phyloP scores from a whole-genome alignment of 2,329 filamentous ascomycete genomes.

The Sporothrix pseudoabietina region DNA sequence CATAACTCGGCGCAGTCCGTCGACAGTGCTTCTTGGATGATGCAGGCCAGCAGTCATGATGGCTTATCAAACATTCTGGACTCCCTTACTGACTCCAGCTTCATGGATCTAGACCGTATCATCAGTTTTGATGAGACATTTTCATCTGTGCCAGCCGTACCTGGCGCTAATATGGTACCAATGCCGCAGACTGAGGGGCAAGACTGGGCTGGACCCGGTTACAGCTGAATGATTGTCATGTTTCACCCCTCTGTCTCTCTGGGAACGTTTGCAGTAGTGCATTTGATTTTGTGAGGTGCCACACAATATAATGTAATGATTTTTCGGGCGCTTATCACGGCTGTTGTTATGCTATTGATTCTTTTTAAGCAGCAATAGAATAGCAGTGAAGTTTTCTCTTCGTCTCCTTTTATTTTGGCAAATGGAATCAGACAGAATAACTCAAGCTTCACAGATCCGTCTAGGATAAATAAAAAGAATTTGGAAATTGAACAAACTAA shows the following conservation, averaged over 20 bases:
- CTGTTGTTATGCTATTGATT: no score
- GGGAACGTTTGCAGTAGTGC: neutral
- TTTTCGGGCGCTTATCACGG: no score
- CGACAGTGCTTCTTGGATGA: neutral
- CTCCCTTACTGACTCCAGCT: conserved; percentile 6
- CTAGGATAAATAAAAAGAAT: no score
- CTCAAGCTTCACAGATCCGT: no score
- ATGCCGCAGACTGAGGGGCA: neutral
- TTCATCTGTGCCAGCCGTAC: neutral
- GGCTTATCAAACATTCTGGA: conserved; percentile 7
- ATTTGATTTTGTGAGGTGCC: no score
- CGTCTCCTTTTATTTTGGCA: no score
- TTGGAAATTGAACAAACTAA: no score
- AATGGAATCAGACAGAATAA: no score
- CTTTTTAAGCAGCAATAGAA: no score
- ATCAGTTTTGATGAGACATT: neutral
- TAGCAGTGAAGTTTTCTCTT: no score
- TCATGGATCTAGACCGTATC: conserved; percentile 13
- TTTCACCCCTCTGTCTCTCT: neutral
- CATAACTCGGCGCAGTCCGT: neutral
- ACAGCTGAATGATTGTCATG: neutral
- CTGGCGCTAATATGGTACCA: neutral
- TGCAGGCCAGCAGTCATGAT: neutral
- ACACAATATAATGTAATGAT: no score
- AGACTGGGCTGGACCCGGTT: neutral